Base-by-base conservation (phyloP, 83 land plant species). In the Diphasiastrum complanatum region DNA sequence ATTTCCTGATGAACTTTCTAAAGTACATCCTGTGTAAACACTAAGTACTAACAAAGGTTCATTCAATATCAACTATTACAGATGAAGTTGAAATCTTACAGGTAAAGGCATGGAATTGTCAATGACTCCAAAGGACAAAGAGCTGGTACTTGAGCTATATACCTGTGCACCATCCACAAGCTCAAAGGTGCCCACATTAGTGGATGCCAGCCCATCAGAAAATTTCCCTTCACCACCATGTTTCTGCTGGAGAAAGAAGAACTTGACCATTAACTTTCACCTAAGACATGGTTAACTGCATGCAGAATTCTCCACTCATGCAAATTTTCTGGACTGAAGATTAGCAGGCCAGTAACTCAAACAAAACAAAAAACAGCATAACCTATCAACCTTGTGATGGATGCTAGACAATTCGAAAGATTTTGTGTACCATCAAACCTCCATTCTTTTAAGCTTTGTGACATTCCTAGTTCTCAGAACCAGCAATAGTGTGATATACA, bases 161-260 rank as follows among this genome's bases (percentile, higher is more conserved):
- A 81, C 84, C 81, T 81, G 74, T 66, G 77, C 66, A 61, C 72
- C 73, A 73, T 81, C 75, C 55, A 81, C 77, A 78, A 81, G 75
- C 84, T 77, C 78, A 81, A 81, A 77, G 61, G 47, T 74, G 38
- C 81, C 84, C 67, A 81, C 65, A 66, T 65, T 70, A 53, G 84
- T 74, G 49, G 72, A 67, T 73, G 84, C 77, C 64, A 77, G 65
- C 49, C 75, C 84, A 47, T 66, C 74, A 70, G 24, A 54, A 57
- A 50, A 58, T 59, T 66, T 51, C 59, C 71, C 49, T 36, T 33
- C 61, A 75, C 32, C 43, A 36, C 29, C 40, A 31, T 8, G 22
- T 45, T 43, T 48, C 79, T 71, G 75, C 65, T 74, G 43, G 51
- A 74, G 58, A 68, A 61, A 48, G 45, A 51, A 23, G 53, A 46